These are phyloP conservation scores for Phytophthora pistaciae DNA, from an alignment of 352 stramenopile species.

Conservation along the genomic window DNA sequence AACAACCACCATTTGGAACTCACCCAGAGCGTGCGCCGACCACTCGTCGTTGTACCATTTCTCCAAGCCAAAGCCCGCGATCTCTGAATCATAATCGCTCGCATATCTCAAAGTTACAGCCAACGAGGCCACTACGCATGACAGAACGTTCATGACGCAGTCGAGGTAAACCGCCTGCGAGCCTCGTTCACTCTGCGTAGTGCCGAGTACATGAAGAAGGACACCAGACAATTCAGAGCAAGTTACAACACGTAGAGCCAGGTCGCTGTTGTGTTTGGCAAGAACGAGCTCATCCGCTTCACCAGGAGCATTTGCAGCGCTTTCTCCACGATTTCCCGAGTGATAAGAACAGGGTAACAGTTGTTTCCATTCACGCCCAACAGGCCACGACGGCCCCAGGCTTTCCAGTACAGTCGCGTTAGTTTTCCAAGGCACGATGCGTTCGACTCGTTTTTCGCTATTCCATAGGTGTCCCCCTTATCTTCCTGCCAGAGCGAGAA, in stretches of 20 bases:
- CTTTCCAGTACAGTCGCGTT: background rate
- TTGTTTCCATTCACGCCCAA: background rate
- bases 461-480: background rate
- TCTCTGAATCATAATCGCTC: conserved; percentile 14
- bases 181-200: conserved; percentile 9
- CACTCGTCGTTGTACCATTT: conserved; percentile 35
- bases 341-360: background rate
- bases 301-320: background rate
- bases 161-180: conserved; percentile 28
- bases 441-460: background rate
- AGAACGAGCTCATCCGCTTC: background rate
- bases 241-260: conserved; percentile 2
- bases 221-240: conserved; percentile 13
- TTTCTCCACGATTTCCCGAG: background rate
- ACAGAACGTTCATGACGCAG: conserved; percentile 32
- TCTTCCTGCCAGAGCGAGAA: background rate
- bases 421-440: background rate
- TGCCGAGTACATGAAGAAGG: conserved; percentile 1
- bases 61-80: conserved; percentile 19
- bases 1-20: background rate
- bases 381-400: background rate
- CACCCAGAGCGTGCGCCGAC: background rate
- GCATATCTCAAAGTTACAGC: conserved; percentile 29
- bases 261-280: background rate
- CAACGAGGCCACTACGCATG: conserved; percentile 25